Evolutionary conservation across 129 eudicot species (phyloP), one percentile per base, ranked within the genome.

Genomic region (Flaveria robusta): DNA sequence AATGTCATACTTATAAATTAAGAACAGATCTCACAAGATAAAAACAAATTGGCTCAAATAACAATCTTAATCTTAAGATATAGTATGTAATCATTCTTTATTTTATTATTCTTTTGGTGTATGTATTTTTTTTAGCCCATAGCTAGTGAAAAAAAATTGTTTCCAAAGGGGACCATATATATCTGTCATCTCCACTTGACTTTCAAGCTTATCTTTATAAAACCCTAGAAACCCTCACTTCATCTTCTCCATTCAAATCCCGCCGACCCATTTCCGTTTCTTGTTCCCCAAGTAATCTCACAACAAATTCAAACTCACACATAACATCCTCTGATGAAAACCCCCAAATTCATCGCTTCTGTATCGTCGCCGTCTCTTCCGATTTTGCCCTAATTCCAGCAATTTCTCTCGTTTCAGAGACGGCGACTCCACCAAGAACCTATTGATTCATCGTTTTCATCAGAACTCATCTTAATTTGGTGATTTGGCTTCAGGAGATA

Each of bases 321-420:
- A 20, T 66, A 66, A 50, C n/a, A 64, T 5, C 11, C 23, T 55
- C 63, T n/a, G n/a, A 80, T 80, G 84, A 80, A 74, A 63, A 55
- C 37, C 71, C 15, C 20, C 75, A 55, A 74, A 27, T 49, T 67
- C 79, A 66, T 67, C 71, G 64, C 12, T 64, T 68, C 74, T 68
- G 50, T 13, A 66, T 9, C 84, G 84, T 80, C 84, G 84, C 79
- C 79, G 84, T 80, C 84, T 80, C 79, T 80, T 66, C 37, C 62
- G 9, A 18, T 63, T 15, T 63, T 24, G 34, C 74, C 82, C 62
- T 70, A 73, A 42, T 19, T 23, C 50, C 66, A 0, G 12, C 54
- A 2, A 3, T 29, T 66, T 42, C 43, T 27, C 13, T 18, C 34
- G 5, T 9, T 74, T 45, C 74, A 66, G 84, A 80, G 84, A 80